These are phyloP conservation scores for Fallopia convolvulus DNA, from an alignment of 148 eudicot species.

Conservation along the genomic window DNA sequence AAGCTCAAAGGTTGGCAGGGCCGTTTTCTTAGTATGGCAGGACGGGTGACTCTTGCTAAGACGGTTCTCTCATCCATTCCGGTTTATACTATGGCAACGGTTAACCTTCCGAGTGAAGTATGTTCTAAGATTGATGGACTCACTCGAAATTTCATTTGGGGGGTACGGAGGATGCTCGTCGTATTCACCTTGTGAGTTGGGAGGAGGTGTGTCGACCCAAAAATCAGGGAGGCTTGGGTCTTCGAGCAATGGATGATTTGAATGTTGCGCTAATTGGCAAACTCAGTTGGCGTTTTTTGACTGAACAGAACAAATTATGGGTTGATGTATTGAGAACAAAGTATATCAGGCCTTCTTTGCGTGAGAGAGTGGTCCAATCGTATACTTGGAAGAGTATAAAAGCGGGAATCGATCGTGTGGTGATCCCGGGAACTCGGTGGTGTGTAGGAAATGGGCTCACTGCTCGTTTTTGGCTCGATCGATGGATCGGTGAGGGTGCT, in stretches of 20 bases:
- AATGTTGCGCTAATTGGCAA: neutral
- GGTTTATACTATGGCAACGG: neutral
- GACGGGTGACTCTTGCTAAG: neutral
- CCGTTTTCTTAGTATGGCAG: neutral
- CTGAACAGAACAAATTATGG: neutral
- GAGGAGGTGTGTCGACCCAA: neutral
- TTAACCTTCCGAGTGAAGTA: neutral
- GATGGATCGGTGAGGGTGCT: too few relatives aligned
- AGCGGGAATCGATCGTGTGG: neutral
- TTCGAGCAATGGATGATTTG: neutral
- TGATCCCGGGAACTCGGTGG: too few relatives aligned
- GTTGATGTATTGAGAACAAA: neutral
- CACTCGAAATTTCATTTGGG: neutral
- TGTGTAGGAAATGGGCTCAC: too few relatives aligned
- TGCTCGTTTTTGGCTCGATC: too few relatives aligned
- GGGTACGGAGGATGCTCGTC: neutral
- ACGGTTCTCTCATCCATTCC: neutral
- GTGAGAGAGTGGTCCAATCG: neutral
- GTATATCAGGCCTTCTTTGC: neutral
- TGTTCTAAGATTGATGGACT: neutral
- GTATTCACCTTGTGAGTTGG: neutral
- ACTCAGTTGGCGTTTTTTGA: neutral
- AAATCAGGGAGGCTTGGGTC: neutral
- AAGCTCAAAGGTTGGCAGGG: neutral
- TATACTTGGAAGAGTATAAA: neutral